Evolutionary conservation across 768 basidiomycete species (phyloP).

Genomic region (Amanita pseudoporphyria): DNA sequence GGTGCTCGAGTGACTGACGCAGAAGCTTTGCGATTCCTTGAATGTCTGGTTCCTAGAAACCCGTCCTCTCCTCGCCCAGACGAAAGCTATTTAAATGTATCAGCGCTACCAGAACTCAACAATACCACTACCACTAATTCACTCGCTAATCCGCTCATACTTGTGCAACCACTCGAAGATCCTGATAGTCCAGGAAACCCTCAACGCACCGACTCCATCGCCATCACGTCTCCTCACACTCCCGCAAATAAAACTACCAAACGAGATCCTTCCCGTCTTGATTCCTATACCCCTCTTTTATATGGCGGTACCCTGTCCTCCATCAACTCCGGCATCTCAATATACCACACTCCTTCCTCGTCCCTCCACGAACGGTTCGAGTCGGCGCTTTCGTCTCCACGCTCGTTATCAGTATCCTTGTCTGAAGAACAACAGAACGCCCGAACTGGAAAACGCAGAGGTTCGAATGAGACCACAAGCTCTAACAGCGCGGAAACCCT

Average conservation of each 20-base stretch:
- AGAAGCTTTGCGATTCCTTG: slow-evolving; percentile 39
- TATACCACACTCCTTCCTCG: slow-evolving; percentile 74
- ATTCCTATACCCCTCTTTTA: slow-evolving; percentile 34
- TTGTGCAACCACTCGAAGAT: not conserved
- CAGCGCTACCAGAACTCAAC: no score
- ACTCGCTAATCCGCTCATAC: not conserved
- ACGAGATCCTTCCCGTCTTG: slow-evolving; percentile 22
- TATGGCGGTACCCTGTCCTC: slow-evolving; percentile 46
- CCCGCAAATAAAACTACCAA: not conserved
- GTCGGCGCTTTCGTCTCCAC: slow-evolving; percentile 52
- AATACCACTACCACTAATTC: no score
- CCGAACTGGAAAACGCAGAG: slow-evolving; percentile 15
- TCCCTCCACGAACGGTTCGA: slow-evolving; percentile 48
- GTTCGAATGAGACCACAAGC: slow-evolving; percentile 28
- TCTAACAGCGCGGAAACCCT: slow-evolving; percentile 45
- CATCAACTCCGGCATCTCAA: slow-evolving; percentile 45
- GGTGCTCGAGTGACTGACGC: slow-evolving; percentile 21
- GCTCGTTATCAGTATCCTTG: slow-evolving; percentile 16
- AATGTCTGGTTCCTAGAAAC: slow-evolving; percentile 22
- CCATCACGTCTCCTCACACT: not conserved
- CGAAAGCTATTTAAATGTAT: no score
- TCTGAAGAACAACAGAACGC: slow-evolving; percentile 16
- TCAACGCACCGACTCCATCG: not conserved
- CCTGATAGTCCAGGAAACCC: not conserved
- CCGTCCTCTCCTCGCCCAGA: not conserved